Conservation (phyloP, 768 basidiomycete species). For the Russula griseocarnosa region DNA sequence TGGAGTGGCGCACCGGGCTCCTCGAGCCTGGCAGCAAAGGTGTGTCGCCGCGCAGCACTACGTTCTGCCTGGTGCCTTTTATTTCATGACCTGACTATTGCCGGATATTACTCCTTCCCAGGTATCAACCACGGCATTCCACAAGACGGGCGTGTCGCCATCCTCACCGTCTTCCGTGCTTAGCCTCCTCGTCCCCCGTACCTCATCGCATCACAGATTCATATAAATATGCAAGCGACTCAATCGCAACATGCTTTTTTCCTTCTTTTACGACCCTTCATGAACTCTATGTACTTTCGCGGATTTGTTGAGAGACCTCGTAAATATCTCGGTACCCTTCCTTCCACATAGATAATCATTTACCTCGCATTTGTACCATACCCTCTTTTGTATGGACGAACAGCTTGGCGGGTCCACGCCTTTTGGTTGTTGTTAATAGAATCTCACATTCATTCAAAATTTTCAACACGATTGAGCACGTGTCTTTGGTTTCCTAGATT, state of each 20-base stretch:
- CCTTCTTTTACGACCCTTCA: background rate
- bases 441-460: background rate
- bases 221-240: background rate
- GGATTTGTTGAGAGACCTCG: background rate
- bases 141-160: constrained; percentile 77
- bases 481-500: background rate
- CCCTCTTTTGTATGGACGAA: background rate
- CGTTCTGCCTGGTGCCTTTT: too few relatives aligned
- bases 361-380: background rate
- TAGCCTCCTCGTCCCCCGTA: constrained; percentile 19
- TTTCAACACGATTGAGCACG: background rate
- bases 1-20: constrained; percentile 71
- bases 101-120: constrained; percentile 31
- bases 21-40: constrained; percentile 66
- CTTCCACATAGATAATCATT: constrained; percentile 8
- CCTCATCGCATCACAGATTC: background rate
- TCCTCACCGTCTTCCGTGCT: constrained; percentile 61
- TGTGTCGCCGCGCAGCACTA: constrained; percentile 32
- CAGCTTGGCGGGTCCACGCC: background rate
- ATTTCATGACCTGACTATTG: background rate
- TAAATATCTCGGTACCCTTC: background rate
- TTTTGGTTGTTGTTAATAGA: background rate
- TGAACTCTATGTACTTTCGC: background rate
- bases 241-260: constrained; percentile 3
- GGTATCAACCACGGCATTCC: constrained; percentile 79